Conservation (phyloP, 345 rosid species). For the Rhodomyrtus tomentosa region DNA sequence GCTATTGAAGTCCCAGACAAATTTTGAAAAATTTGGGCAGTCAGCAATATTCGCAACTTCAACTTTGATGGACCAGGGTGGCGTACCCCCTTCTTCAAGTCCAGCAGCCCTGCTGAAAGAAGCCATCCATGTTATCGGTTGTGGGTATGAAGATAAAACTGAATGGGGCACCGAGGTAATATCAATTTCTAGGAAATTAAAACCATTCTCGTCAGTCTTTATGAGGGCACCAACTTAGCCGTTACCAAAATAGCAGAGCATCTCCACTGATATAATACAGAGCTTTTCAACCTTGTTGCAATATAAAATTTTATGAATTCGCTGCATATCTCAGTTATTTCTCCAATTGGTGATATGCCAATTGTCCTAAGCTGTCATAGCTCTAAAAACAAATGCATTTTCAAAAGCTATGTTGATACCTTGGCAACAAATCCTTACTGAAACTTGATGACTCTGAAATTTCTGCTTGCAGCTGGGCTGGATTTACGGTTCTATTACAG, state of each 20-base stretch:
- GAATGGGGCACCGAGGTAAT: constrained; percentile 97
- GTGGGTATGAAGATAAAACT: constrained; percentile 97
- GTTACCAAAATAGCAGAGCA: background rate
- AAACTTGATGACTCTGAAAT: constrained; percentile 1
- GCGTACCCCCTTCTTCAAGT: constrained; percentile 96
- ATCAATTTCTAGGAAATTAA: background rate
- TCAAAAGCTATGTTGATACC: background rate
- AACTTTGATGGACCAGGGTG: constrained; percentile 88
- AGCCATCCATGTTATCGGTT: constrained; percentile 96
- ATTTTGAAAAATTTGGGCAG: constrained; percentile 87
- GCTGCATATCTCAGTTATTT: background rate
- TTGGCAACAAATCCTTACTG: background rate
- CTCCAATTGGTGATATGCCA: background rate
- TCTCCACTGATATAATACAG: background rate
- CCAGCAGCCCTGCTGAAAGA: constrained; percentile 93
- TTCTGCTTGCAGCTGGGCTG: constrained; percentile 60
- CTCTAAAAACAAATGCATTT: background rate
- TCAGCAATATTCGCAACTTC: constrained; percentile 91
- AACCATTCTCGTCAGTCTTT: background rate
- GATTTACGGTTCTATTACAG: constrained; percentile 98
- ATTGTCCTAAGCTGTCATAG: background rate
- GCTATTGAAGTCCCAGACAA: constrained; percentile 81
- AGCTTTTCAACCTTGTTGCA: background rate
- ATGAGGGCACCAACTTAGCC: background rate
- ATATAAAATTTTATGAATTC: background rate